Base-by-base conservation (phyloP, 768 basidiomycete species). In the Cubamyces sp. region DNA sequence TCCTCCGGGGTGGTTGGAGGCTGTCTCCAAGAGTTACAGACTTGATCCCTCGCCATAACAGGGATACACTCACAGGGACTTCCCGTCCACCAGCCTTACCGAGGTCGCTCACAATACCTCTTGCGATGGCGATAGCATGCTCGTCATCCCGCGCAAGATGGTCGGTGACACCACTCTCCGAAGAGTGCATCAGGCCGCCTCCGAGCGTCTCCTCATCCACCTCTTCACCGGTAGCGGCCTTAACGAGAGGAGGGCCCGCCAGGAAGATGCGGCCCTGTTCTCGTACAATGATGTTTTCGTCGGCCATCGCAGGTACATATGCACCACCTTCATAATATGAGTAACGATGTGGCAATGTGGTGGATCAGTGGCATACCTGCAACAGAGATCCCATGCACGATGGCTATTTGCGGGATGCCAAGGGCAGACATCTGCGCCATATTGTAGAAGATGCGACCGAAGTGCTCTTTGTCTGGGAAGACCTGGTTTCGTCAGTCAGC, bases 341-440 rank as follows among this genome's bases (percentile, higher is more conserved):
- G 60, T 3, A 6, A 9, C 46, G 3, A 39, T 19, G 30, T 47
- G 60, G 58, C 34, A 53, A 30, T 18, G 55, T 7, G 39, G 46
- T 37, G 26, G 48, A 18, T 26, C 7, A 14, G 26, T 18, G 21
- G 52, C 70, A 56, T 67, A 72, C 92, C 94, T 54, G 95, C 95
- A 18, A 97, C 94, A 45, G 90, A 92, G 69, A 96, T 98, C 5
- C 95, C 95, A 65, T 97, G 96, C 3, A 98, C 94, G 25, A 94
- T 85, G 11, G 93, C 89, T 67, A 98, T 89, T 73, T 98, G 95
- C 0, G 94, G 94, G 25, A 96, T 93, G 0, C 91, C 87, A 0
- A 94, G 78, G 1, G 93, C 92, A 50, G 94, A 96, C 91, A 96
- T 91, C 80, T 94, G 93, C 59, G 90, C 94, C 94, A 96, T 96